Conservation (phyloP, 768 basidiomycete species). For the Lactarius deliciosus region DNA sequence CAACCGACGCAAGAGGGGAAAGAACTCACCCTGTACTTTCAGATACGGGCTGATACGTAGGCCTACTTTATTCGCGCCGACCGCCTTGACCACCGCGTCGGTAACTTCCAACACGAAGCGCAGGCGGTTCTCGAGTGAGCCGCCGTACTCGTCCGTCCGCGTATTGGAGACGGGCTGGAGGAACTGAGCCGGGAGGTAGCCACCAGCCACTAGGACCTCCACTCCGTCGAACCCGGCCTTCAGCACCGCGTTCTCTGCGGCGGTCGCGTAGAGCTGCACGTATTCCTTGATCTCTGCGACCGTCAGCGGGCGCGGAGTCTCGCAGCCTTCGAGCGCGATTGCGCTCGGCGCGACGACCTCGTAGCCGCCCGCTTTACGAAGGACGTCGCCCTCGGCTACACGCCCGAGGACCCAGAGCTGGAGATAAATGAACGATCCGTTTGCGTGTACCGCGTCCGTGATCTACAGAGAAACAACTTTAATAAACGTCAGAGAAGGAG, state of each 20-base stretch:
- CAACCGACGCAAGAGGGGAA: not conserved
- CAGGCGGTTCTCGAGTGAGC: slow-evolving; percentile 45
- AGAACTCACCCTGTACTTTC: slow-evolving; percentile 1
- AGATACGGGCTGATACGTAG: slow-evolving; percentile 38
- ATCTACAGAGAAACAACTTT: not conserved
- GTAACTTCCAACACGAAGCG: slow-evolving; percentile 43
- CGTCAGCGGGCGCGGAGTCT: slow-evolving; percentile 45
- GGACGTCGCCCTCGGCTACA: slow-evolving; percentile 28
- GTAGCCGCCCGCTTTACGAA: not conserved
- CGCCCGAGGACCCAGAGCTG: slow-evolving; percentile 54
- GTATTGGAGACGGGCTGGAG: slow-evolving; percentile 39
- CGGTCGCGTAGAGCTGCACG: slow-evolving; percentile 45
- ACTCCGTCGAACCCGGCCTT: slow-evolving; percentile 36
- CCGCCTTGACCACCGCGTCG: slow-evolving; percentile 38
- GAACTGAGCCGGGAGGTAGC: slow-evolving; percentile 41
- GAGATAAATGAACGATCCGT: slow-evolving; percentile 43
- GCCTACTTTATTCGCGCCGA: slow-evolving; percentile 41
- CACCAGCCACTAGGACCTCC: slow-evolving; percentile 35
- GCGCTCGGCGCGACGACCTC: not conserved
- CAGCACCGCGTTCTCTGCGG: slow-evolving; percentile 31
- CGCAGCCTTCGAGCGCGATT: not conserved
- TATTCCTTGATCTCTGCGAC: slow-evolving; percentile 51
- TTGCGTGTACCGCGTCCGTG: slow-evolving; percentile 44
- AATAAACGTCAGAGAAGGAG: not conserved
- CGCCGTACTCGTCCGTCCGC: slow-evolving; percentile 49